These are phyloP conservation scores for Melastoma malabathricum DNA, from an alignment of 345 rosid species.

Conservation along the genomic window DNA sequence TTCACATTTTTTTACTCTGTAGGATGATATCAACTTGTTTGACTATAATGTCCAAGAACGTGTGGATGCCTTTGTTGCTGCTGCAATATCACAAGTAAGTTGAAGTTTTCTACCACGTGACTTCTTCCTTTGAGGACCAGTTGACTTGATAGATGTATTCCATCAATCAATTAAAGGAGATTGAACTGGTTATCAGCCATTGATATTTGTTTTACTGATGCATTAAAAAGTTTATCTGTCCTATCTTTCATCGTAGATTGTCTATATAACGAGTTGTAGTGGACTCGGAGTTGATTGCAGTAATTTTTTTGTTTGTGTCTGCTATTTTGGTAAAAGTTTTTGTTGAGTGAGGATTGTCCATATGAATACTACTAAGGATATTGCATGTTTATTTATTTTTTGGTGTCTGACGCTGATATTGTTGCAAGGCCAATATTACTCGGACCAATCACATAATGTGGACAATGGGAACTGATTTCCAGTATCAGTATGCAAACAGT, in stretches of 20 bases:
- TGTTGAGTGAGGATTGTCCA: too few species aligned
- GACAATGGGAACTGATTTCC: slow-evolving; percentile 98
- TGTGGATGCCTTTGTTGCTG: slow-evolving; percentile 83
- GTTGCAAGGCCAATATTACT: slow-evolving; percentile 81
- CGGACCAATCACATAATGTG: slow-evolving; percentile 83
- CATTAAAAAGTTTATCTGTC: too few species aligned
- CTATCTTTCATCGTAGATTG: too few species aligned
- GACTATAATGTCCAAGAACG: slow-evolving; percentile 95
- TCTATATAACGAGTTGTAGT: too few species aligned
- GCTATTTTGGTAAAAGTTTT: too few species aligned
- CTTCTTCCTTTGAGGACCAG: not conserved
- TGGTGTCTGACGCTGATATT: slow-evolving; percentile 5
- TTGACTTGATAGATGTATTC: too few species aligned
- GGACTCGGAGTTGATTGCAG: too few species aligned
- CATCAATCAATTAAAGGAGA: too few species aligned
- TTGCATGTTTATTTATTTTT: slow-evolving; percentile 2
- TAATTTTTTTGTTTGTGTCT: too few species aligned
- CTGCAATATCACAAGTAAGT: slow-evolving; percentile 79
- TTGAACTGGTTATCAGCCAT: too few species aligned
- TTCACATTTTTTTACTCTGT: slow-evolving; percentile 9
- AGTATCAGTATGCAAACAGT: slow-evolving; percentile 80
- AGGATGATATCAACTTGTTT: slow-evolving; percentile 69
- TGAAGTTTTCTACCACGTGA: not conserved
- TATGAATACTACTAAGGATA: not conserved
- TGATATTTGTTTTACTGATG: too few species aligned